Conservation (phyloP, 495 filamentous ascomycete species). For the Aspergillus cavernicola region DNA sequence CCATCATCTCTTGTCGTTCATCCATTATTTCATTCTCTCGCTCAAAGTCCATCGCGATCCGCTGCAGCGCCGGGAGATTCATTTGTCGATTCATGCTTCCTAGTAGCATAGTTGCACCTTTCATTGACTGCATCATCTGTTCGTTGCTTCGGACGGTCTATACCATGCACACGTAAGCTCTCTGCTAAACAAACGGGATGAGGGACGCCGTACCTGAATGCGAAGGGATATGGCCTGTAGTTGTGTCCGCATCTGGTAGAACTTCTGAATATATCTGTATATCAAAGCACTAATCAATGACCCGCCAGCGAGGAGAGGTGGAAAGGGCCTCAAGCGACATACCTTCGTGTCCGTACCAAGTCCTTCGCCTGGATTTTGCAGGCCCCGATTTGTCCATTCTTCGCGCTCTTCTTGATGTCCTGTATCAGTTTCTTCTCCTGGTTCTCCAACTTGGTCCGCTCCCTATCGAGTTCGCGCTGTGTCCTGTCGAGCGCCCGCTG, state of each 20-base stretch:
- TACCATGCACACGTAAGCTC: slow-evolving; percentile 2
- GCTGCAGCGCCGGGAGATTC: slow-evolving; percentile 92
- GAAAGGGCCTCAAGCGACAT: slow-evolving; percentile 15
- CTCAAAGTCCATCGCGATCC: slow-evolving; percentile 99
- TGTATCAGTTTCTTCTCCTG: slow-evolving; percentile 95
- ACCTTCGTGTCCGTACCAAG: slow-evolving; percentile 86
- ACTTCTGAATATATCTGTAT: slow-evolving; percentile 88
- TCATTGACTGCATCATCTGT: slow-evolving; percentile 99
- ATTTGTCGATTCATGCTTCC: slow-evolving; percentile 96
- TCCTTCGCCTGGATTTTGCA: slow-evolving; percentile 98
- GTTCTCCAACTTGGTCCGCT: slow-evolving; percentile 90
- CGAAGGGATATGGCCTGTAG: slow-evolving; percentile 92
- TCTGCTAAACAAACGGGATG: neutral
- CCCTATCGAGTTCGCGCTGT: slow-evolving; percentile 90
- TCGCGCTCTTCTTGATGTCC: slow-evolving; percentile 96
- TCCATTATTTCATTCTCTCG: slow-evolving; percentile 99
- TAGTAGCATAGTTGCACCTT: slow-evolving; percentile 86
- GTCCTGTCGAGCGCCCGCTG: slow-evolving; percentile 95
- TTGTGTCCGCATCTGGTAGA: slow-evolving; percentile 96
- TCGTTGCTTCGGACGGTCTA: slow-evolving; percentile 96
- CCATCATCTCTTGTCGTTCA: slow-evolving; percentile 99
- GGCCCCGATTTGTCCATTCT: slow-evolving; percentile 94
- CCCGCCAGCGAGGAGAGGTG: neutral
- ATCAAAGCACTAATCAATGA: neutral
- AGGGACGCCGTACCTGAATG: slow-evolving; percentile 66